Conservation (phyloP, 116 monocot species). For the Iris pallida region DNA sequence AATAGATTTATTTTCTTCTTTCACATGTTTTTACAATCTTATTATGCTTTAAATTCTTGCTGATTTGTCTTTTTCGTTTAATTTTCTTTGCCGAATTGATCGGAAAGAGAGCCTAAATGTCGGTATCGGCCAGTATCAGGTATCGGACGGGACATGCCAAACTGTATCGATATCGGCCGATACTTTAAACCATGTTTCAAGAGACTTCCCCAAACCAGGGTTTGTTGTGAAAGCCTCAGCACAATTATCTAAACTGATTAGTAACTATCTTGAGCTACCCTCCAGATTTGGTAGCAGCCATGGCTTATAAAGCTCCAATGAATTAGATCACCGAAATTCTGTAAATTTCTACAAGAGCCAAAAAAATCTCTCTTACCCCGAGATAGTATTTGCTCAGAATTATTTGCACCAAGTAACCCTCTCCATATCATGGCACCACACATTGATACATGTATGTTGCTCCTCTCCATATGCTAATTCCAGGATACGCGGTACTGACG, state of each 20-base stretch:
- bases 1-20: too few species aligned
- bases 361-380: conserved; percentile 45
- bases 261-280: conserved; percentile 17
- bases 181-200: too few species aligned
- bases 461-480: conserved; percentile 35
- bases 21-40: too few species aligned
- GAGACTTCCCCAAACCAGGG: conserved; percentile 40
- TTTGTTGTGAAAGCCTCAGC: conserved; percentile 36
- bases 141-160: too few species aligned
- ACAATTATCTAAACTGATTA: conserved; percentile 26
- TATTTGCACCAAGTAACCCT: conserved; percentile 31
- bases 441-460: conserved; percentile 37
- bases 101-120: too few species aligned
- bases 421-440: conserved; percentile 60
- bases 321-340: conserved; percentile 35
- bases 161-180: too few species aligned
- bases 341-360: conserved; percentile 78
- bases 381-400: conserved; percentile 29
- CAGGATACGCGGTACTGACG: conserved; percentile 27
- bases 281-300: conserved; percentile 45
- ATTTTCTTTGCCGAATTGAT: too few species aligned
- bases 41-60: too few species aligned
- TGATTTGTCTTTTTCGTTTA: too few species aligned
- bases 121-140: too few species aligned
- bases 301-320: conserved; percentile 48